Evolutionary conservation across 2,329 filamentous ascomycete species (phyloP).

Genomic region (Aspergillus tubingensis): DNA sequence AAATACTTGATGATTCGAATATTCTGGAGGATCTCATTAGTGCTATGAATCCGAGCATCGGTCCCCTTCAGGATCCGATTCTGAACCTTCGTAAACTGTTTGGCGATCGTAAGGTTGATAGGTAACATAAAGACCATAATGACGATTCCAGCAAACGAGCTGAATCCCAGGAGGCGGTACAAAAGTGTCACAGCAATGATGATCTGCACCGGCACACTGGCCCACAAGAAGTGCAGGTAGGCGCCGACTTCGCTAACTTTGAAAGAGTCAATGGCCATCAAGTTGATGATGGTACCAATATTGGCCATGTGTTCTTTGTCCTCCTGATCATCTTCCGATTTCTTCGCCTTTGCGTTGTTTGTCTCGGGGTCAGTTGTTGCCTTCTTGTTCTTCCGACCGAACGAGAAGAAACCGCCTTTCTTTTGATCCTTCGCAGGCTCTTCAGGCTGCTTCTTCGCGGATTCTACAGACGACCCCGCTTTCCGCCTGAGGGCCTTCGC

Average conservation of each 20-base stretch:
- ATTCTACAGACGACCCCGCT: conserved; percentile 75
- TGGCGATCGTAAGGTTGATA: conserved; percentile 85
- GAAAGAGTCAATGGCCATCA: conserved; percentile 99
- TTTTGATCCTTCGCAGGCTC: conserved; percentile 39
- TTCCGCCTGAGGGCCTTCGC: conserved; percentile 91
- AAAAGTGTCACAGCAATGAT: conserved; percentile 77
- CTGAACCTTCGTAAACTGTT: conserved; percentile 80
- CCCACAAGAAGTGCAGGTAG: conserved; percentile 95
- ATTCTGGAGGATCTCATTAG: conserved; percentile 95
- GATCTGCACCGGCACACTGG: conserved; percentile 85
- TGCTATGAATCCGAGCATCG: conserved; percentile 92
- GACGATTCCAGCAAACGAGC: conserved; percentile 87
- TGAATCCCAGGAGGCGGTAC: conserved; percentile 87
- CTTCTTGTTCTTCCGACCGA: conserved; percentile 61
- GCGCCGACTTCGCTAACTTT: conserved; percentile 94
- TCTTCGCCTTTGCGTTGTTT: conserved; percentile 22
- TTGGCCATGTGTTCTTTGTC: conserved; percentile 75
- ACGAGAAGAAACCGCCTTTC: conserved; percentile 52
- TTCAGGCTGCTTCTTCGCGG: conserved; percentile 64
- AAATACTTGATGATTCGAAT: conserved; percentile 99
- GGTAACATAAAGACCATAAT: conserved; percentile 89
- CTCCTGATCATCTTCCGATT: conserved; percentile 25
- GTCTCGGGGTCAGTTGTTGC: conserved; percentile 24
- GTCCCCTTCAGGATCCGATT: conserved; percentile 91
- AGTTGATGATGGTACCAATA: conserved; percentile 96